A percentile compares a stretch with the other conserved stretches of the same genome.
phyloP scores from a whole-genome alignment of 225 moss, liverwort and hornwort species.

The Pseudoscleropodium purum region DNA sequence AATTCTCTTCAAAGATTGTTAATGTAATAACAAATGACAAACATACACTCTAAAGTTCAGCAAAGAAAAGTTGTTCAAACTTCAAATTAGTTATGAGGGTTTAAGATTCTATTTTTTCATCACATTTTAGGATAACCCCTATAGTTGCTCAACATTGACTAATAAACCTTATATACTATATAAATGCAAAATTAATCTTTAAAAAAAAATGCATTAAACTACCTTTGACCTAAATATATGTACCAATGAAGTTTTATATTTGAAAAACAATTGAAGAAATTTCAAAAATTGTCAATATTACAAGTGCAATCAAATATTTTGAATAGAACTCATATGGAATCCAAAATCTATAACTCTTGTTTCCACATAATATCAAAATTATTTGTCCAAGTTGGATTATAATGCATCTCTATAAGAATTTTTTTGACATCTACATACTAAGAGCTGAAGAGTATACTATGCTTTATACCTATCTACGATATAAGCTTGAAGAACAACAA shows the following conservation, averaged over 20 bases:
- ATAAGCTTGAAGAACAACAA: not conserved
- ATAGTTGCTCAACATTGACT: not conserved
- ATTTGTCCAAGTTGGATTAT: not conserved
- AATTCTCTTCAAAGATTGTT: no score
- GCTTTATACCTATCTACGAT: not conserved
- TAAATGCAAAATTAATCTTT: not conserved
- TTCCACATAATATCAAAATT: not conserved
- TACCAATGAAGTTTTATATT: not conserved
- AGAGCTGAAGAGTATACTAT: not conserved
- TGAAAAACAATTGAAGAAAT: not conserved
- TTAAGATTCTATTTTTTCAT: not conserved
- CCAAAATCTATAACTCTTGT: not conserved
- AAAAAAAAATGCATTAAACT: no score
- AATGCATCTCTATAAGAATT: not conserved
- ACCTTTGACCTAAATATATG: no score
- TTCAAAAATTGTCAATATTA: not conserved
- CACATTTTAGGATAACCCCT: rapidly evolving
- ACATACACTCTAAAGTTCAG: not conserved
- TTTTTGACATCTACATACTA: not conserved
- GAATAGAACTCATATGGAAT: not conserved
- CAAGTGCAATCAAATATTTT: not conserved
- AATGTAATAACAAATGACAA: no score
- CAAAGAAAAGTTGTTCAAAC: not conserved
- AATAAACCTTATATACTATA: not conserved
- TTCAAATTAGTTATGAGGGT: not conserved